Conservation (phyloP, 1,284 basidiomycete genomes). For the Crepidotus sp. region DNA sequence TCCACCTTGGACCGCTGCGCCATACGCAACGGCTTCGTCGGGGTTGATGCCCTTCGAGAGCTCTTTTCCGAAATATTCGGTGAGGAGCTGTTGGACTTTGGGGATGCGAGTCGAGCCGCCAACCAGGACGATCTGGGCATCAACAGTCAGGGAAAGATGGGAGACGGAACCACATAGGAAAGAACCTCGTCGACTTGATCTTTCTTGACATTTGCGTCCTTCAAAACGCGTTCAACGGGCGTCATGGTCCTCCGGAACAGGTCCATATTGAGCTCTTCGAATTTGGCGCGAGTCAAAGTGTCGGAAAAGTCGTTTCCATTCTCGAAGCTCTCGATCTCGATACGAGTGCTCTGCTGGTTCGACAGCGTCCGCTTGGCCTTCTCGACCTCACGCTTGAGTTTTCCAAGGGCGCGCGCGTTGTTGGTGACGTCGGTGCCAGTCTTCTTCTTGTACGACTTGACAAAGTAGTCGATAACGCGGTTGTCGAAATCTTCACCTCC, state of each 20-base stretch:
- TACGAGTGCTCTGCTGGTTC: conserved; percentile 56
- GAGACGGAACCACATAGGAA: not conserved
- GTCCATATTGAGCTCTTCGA: conserved; percentile 69
- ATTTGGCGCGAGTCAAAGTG: conserved; percentile 63
- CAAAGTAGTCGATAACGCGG: conserved; percentile 76
- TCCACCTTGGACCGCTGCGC: conserved; percentile 85
- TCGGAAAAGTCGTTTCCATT: conserved; percentile 69
- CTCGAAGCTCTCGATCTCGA: conserved; percentile 72
- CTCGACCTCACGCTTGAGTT: conserved; percentile 79
- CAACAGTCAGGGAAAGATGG: not conserved
- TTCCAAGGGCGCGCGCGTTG: conserved; percentile 57
- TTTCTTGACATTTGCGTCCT: conserved; percentile 64
- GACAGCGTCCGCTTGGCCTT: conserved; percentile 72
- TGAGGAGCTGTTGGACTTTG: conserved; percentile 77
- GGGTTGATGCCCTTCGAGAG: conserved; percentile 81
- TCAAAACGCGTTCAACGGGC: conserved; percentile 65
- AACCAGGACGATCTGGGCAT: conserved; percentile 66
- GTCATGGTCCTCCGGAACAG: conserved; percentile 67
- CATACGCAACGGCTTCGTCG: conserved; percentile 90
- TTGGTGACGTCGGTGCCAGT: conserved; percentile 62
- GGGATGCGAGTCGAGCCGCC: conserved; percentile 90
- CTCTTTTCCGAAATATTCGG: conserved; percentile 82
- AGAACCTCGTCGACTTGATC: conserved; percentile 56
- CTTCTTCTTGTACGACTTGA: conserved; percentile 67
- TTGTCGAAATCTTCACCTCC: conserved; percentile 93